These are phyloP conservation scores for Colletotrichum lupini DNA, from an alignment of 2,329 filamentous ascomycete genomes.

Conservation along the genomic window DNA sequence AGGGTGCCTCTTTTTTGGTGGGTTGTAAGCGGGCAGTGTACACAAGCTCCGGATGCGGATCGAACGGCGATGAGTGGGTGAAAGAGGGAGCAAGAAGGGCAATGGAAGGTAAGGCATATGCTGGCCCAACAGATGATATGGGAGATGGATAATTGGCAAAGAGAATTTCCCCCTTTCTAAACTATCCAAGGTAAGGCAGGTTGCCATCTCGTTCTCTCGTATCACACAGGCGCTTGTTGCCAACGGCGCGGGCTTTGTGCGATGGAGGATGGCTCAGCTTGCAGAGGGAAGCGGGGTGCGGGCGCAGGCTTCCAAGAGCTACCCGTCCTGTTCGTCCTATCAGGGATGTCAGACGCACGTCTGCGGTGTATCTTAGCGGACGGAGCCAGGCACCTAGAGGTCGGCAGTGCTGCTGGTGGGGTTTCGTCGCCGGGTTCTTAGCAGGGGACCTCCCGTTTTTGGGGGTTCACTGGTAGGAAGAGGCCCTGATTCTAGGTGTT, in stretches of 20 bases:
- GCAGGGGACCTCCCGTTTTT: background rate
- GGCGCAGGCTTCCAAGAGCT: conserved; percentile 30
- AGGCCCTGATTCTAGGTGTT: background rate
- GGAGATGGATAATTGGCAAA: background rate
- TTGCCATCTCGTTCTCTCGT: conserved; percentile 12
- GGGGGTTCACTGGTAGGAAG: background rate
- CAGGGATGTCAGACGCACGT: background rate
- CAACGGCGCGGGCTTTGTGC: conserved; percentile 21
- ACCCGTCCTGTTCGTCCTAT: conserved; percentile 19
- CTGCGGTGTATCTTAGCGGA: background rate
- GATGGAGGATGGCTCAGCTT: conserved; percentile 26
- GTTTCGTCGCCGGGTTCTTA: conserved; percentile 10
- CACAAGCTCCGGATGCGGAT: conserved; percentile 16
- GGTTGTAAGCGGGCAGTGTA: conserved; percentile 6
- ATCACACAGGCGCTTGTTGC: conserved; percentile 16
- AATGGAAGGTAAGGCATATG: background rate
- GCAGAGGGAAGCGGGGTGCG: conserved; percentile 23
- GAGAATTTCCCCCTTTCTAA: background rate
- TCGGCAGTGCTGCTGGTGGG: conserved; percentile 29
- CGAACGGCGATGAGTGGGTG: background rate
- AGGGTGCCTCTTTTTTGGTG: background rate
- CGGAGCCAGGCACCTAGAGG: background rate
- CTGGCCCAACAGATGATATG: background rate
- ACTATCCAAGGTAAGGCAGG: background rate
- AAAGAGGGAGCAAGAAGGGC: background rate